These are phyloP conservation scores for Posidonia oceanica DNA, from an alignment of 116 monocot genomes.

Conservation along the genomic window DNA sequence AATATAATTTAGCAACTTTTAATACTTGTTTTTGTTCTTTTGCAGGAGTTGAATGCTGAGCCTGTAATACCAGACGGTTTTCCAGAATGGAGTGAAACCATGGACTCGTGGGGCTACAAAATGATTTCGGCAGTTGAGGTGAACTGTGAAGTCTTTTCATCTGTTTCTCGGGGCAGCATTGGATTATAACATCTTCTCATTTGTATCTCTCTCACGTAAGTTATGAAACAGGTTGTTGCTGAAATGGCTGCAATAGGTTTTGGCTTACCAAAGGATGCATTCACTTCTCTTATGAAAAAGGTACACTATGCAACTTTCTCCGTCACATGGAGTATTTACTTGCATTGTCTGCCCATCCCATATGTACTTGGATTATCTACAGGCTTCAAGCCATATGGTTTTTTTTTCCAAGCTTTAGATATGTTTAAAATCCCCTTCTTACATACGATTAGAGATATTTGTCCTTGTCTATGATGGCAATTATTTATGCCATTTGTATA, in stretches of 20 bases:
- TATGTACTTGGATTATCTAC: neutral
- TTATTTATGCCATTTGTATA: no score
- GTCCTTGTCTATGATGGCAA: no score
- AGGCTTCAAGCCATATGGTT: neutral
- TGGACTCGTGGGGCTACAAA: slow-evolving; percentile 89
- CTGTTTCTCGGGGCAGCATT: neutral
- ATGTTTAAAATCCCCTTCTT: no score
- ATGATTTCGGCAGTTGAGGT: slow-evolving; percentile 91
- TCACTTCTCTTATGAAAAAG: slow-evolving; percentile 91
- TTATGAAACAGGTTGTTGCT: slow-evolving; percentile 55
- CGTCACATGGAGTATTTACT: no score
- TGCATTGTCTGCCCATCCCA: no score
- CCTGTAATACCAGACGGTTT: slow-evolving; percentile 91
- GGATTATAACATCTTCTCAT: neutral
- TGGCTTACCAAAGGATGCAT: slow-evolving; percentile 75
- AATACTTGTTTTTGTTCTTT: neutral
- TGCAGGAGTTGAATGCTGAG: slow-evolving; percentile 83
- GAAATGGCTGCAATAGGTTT: slow-evolving; percentile 97
- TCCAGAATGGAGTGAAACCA: slow-evolving; percentile 89
- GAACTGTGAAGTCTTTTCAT: neutral
- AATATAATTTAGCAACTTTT: neutral
- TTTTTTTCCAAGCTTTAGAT: neutral
- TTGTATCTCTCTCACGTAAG: neutral
- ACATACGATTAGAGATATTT: no score
- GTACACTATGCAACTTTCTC: slow-evolving; percentile 20